Evolutionary conservation across 2,329 filamentous ascomycete genomes (phyloP).

Genomic region (Fusarium temperatum): DNA sequence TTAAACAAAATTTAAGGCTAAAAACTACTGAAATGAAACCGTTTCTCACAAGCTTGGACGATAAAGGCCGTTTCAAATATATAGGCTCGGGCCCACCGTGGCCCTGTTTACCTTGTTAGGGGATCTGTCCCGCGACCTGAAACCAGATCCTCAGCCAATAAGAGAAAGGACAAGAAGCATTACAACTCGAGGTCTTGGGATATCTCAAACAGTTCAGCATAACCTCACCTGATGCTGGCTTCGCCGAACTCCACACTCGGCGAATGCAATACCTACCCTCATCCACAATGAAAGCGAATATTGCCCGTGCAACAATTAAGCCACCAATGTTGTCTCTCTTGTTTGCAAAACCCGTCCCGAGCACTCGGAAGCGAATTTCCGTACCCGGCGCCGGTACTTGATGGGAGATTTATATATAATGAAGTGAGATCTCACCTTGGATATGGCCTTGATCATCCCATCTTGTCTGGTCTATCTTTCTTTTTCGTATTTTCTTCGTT

Average conservation of each 20-base stretch:
- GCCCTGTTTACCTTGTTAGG: constrained; percentile 21
- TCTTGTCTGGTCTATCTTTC: constrained; percentile 21
- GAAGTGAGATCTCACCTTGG: neutral
- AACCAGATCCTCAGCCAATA: constrained; percentile 27
- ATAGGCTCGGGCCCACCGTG: neutral
- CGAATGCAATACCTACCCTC: neutral
- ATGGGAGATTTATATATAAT: constrained; percentile 11
- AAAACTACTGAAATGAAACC: neutral
- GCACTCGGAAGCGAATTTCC: constrained; percentile 17
- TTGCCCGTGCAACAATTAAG: constrained; percentile 18
- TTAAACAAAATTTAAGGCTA: neutral
- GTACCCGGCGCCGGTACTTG: neutral
- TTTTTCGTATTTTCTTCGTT: constrained; percentile 13
- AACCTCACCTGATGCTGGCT: neutral
- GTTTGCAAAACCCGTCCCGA: constrained; percentile 20
- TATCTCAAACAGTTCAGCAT: constrained; percentile 14
- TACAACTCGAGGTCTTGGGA: neutral
- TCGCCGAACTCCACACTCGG: constrained; percentile 1
- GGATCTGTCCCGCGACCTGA: constrained; percentile 18
- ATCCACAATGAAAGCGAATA: constrained; percentile 22
- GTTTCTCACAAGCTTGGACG: neutral
- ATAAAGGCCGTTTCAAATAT: constrained; percentile 8
- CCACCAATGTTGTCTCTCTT: constrained; percentile 16
- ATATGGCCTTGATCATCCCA: neutral
- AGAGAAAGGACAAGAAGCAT: constrained; percentile 8